phyloP scores from a whole-genome alignment of 2,329 filamentous ascomycete species.

The Eurotiales sp. region DNA sequence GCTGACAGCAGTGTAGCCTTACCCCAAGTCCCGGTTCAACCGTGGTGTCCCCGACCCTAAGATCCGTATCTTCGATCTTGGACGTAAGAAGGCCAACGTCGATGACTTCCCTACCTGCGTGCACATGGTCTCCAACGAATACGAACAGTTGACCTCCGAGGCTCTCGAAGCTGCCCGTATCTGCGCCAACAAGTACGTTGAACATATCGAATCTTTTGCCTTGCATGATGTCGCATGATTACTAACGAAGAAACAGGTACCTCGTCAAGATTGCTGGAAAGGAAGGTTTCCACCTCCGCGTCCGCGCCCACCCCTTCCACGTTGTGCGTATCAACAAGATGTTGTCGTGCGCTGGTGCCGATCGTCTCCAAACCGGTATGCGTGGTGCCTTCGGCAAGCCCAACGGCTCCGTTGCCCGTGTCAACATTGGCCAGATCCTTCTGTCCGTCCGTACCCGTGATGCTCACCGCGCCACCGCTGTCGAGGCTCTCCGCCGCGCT shows the following conservation, averaged over 20 bases:
- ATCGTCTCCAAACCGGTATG: constrained; percentile 99
- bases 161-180: constrained; percentile 99
- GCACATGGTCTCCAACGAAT: constrained; percentile 99
- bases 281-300: constrained; percentile 68
- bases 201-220: constrained; percentile 51
- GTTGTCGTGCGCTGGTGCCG: constrained; percentile 99
- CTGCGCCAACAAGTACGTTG: constrained; percentile 94
- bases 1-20: constrained; percentile 59
- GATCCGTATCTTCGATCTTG: constrained; percentile 97
- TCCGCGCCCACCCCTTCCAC: constrained; percentile 96
- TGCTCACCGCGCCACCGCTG: constrained; percentile 82
- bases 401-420: constrained; percentile 97
- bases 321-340: constrained; percentile 99
- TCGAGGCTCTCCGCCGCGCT: constrained; percentile 97
- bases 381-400: constrained; percentile 99
- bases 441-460: constrained; percentile 97
- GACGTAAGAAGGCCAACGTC: constrained; percentile 96
- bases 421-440: constrained; percentile 99
- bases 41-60: constrained; percentile 84
- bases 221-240: constrained; percentile 45
- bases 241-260: constrained; percentile 45
- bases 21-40: constrained; percentile 99
- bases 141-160: constrained; percentile 99
- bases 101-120: constrained; percentile 99
- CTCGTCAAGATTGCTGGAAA: constrained; percentile 66